Conservation (phyloP, 2,329 filamentous ascomycete species). For the Ustulina deusta region DNA sequence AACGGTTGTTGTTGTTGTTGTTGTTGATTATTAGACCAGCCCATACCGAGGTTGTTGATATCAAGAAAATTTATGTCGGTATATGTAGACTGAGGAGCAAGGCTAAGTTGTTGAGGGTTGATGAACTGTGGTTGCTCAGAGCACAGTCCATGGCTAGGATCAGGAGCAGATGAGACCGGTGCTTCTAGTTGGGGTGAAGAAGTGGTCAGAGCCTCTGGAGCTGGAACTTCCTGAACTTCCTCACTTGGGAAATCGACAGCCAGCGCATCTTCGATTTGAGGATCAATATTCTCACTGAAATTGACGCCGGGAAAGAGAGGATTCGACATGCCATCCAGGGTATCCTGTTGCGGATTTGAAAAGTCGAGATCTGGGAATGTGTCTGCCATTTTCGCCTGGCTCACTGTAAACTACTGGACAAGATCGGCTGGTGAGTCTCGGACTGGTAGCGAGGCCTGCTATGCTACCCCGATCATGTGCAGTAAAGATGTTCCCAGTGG, state of each 20-base stretch:
- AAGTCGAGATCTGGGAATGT: background rate
- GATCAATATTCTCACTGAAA: constrained; percentile 14
- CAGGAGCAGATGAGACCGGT: background rate
- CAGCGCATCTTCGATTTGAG: constrained; percentile 20
- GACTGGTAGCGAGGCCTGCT: constrained; percentile 25
- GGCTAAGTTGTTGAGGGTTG: background rate
- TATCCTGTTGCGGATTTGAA: background rate
- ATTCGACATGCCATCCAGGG: background rate
- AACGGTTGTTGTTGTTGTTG: no score
- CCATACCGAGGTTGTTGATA: background rate
- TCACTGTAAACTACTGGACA: constrained; percentile 3
- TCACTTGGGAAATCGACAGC: constrained; percentile 9
- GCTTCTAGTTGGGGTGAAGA: background rate
- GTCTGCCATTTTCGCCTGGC: constrained; percentile 12
- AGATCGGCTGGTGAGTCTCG: background rate
- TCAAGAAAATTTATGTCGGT: background rate
- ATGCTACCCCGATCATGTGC: constrained; percentile 16
- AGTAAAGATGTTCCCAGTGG: background rate
- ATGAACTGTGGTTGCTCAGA: background rate
- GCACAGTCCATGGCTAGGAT: background rate
- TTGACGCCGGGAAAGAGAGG: constrained; percentile 10
- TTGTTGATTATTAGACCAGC: background rate
- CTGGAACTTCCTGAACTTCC: background rate
- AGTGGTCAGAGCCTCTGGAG: background rate
- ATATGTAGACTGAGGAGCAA: background rate